Conservation (phyloP, 768 basidiomycete species). For the Boletus speciosus region DNA sequence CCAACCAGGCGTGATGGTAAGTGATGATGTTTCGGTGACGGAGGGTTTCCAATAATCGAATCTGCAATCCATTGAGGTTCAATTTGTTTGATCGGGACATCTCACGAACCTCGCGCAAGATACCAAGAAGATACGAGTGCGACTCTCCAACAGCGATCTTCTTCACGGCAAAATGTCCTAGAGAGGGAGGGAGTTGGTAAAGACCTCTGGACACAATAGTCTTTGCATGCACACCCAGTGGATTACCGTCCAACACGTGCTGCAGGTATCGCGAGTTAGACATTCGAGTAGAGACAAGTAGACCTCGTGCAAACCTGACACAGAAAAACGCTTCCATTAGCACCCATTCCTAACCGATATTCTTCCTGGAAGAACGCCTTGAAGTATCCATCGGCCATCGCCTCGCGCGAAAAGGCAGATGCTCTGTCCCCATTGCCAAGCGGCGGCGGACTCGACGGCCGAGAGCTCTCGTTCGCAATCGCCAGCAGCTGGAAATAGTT, state of each 20-base stretch:
- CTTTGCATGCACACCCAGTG: constrained; percentile 50
- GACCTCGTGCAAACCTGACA: constrained; percentile 59
- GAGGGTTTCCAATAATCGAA: constrained; percentile 79
- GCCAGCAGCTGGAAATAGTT: constrained; percentile 82
- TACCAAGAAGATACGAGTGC: constrained; percentile 78
- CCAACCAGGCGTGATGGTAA: constrained; percentile 95
- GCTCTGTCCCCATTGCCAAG: constrained; percentile 9
- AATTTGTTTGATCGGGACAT: not conserved
- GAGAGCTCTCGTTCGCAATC: constrained; percentile 61
- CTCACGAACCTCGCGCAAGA: constrained; percentile 64
- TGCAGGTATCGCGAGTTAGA: constrained; percentile 27
- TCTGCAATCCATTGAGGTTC: constrained; percentile 36
- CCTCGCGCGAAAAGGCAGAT: constrained; percentile 56
- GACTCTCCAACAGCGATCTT: constrained; percentile 95
- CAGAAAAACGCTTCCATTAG: constrained; percentile 85
- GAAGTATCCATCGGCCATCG: constrained; percentile 92
- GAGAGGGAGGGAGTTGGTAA: constrained; percentile 1
- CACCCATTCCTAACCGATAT: constrained; percentile 88
- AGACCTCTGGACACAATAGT: not conserved
- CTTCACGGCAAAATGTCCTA: constrained; percentile 90
- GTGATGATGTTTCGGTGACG: constrained; percentile 93
- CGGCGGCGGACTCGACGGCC: constrained; percentile 50
- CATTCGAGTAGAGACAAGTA: not conserved
- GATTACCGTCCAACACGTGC: constrained; percentile 86
- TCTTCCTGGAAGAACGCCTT: constrained; percentile 91